Evolutionary conservation across 805 yeast genomes (phyloP).

Genomic region (Limtongia smithiae): DNA sequence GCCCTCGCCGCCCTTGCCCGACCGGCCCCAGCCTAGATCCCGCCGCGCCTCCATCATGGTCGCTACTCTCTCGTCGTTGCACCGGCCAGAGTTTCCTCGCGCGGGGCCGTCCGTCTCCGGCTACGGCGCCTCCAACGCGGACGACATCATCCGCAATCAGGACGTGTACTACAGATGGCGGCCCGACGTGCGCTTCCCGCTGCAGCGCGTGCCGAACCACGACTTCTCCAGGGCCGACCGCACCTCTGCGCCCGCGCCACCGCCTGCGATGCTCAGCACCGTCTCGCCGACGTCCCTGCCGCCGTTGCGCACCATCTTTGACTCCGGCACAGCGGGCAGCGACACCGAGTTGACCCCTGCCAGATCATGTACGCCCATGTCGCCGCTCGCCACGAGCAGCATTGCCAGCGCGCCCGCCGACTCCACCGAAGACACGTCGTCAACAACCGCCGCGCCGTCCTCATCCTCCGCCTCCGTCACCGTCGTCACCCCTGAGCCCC

Average conservation of each 20-base stretch:
- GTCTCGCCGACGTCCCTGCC: too few species aligned
- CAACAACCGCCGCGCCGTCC: not conserved
- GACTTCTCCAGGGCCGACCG: too few species aligned
- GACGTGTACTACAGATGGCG: slow-evolving; percentile 5
- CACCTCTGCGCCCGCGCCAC: too few species aligned
- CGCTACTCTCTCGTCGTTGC: slow-evolving; percentile 12
- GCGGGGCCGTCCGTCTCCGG: not conserved
- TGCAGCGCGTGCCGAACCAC: not conserved
- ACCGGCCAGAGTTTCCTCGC: slow-evolving; percentile 6
- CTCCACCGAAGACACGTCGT: not conserved
- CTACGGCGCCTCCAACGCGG: slow-evolving; percentile 16
- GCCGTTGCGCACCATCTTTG: not conserved
- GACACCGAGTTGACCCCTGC: too few species aligned
- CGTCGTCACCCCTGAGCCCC: not conserved
- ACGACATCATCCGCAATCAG: slow-evolving; percentile 19
- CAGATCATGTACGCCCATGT: not conserved
- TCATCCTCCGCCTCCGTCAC: not conserved
- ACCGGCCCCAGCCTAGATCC: slow-evolving; percentile 2
- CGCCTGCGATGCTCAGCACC: too few species aligned
- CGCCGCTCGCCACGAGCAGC: not conserved
- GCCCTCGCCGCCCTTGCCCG: too few species aligned
- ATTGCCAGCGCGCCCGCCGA: not conserved
- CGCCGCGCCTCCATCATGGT: slow-evolving; percentile 20
- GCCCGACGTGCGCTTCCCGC: slow-evolving; percentile 9
- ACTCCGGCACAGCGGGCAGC: not conserved